Evolutionary conservation across 2,329 filamentous ascomycete genomes (phyloP), one percentile per base, ranked within the genome.

Genomic region (Fusarium metavorans): DNA sequence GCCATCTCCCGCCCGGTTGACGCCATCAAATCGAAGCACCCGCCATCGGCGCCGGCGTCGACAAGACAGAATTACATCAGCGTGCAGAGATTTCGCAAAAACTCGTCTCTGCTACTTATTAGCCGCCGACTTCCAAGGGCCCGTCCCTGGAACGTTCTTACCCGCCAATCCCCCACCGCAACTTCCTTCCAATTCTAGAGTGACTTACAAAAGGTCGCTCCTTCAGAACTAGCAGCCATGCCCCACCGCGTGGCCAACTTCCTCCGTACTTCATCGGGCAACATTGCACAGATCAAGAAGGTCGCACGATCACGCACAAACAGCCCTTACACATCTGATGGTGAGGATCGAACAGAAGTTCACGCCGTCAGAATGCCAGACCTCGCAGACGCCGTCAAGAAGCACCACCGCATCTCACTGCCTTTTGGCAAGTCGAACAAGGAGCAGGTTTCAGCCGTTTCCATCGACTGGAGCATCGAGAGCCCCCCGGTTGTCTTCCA

Each of bases 401-500:
- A 83, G 78, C 84, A 86, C 78, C 83, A 85, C 78, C 83, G 81
- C 68, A 80, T 84, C 61, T 84, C 84, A 16, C 79, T 85, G 61
- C 84, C 82, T 68, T 85, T 85, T 75, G 81, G 82, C 66, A 83
- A 85, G 77, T 83, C 86, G 78, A 81, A 83, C 76, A 81, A 85
- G 78, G 85, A 88, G 11, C 74, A 81, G 45, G 83, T 83, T 63
- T 79, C 83, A 2, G 83, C 84, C 67, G 85, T 86, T 11, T 77
- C 83, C 2, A 79, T 91, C 20, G 83, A 86, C 68, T 90, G 88
- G 86, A 87, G 85, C 77, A 93, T 98, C 73, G 95, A 98, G 86
- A 97, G 94, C 14, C 95, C 95, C 2, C 95, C 95, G 4, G 88
- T 96, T 20, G 90, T 98, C 54, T 92, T 98, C 84, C 94, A 97